Base-by-base conservation (phyloP, 1,284 basidiomycete species). In the Microbotryum saponariae region DNA sequence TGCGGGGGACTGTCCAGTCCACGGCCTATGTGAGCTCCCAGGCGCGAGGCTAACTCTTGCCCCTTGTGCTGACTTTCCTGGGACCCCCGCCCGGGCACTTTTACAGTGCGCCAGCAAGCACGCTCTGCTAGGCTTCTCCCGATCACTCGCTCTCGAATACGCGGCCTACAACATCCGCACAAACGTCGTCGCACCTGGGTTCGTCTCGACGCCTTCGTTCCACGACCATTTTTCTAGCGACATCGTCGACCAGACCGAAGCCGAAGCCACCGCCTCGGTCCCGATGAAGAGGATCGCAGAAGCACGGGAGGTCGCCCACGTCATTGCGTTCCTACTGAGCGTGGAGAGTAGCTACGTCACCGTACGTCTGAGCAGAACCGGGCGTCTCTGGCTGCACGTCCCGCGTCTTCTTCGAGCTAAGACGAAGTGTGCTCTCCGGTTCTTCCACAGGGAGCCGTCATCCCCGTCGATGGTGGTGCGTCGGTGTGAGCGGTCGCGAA, bases 31-130 rank as follows among this genome's bases (percentile, higher is more conserved):
- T 64, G 18, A 16, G 59, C 46, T n/a, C 4, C 18, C 27, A 23
- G 23, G 20, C 20, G 20, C 2, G 52, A 5, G 20, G 21, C 5
- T 12, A 6, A n/a, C 21, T 23, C 42, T 10, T 12, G 6, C 10
- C 1, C 27, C 33, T 9, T 20, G 21, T 6, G 7, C 18, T 29
- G 7, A 51, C 9, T n/a, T 54, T 1, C 31, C 16, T 54, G 29
- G 18, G 31, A 27, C n/a, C 14, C 14, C 25, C 31, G 1, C 31
- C 31, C 8, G 31, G 31, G 31, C 7, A 4, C 25, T 20, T 14
- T 25, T n/a, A 9, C 56, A 68, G 67, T 60, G 62, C 54, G 67
- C 67, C 1, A 63, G 63, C 2, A 67, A 69, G 37, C 67, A 69
- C 27, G 67, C 67, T 25, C 56, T 69, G 2, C 44, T 65, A 16